These are phyloP conservation scores for Begonia masoniana DNA, from an alignment of 306 rosid species.

Conservation along the genomic window DNA sequence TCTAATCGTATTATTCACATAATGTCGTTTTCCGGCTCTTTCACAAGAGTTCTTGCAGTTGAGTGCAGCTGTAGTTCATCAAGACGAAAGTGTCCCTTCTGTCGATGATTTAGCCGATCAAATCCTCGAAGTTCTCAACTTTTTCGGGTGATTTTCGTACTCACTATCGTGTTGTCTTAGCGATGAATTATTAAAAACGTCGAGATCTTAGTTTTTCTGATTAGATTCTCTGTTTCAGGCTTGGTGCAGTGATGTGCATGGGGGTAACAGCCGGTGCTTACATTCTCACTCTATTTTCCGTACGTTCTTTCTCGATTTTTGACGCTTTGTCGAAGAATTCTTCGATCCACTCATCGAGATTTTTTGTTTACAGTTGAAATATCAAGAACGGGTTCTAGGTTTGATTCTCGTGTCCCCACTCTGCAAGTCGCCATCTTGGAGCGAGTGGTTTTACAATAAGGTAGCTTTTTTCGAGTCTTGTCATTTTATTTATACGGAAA, in stretches of 20 bases:
- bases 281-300: slow-evolving; percentile 73
- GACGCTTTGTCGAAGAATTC: neutral
- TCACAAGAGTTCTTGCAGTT: slow-evolving; percentile 86
- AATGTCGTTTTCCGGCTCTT: slow-evolving; percentile 44
- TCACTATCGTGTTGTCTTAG: neutral
- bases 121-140: slow-evolving; percentile 71
- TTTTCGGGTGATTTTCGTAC: slow-evolving; percentile 37
- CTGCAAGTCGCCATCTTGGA: slow-evolving; percentile 86
- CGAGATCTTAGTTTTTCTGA: neutral
- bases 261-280: slow-evolving; percentile 93
- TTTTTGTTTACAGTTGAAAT: slow-evolving; percentile 44
- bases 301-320: slow-evolving; percentile 20
- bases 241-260: slow-evolving; percentile 96
- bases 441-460: slow-evolving; percentile 89
- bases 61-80: slow-evolving; percentile 74
- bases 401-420: slow-evolving; percentile 87
- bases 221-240: slow-evolving; percentile 34
- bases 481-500: slow-evolving; percentile 1
- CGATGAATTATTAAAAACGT: neutral
- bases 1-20: slow-evolving; percentile 35
- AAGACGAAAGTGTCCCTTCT: slow-evolving; percentile 50
- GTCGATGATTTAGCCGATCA: slow-evolving; percentile 80
- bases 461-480: slow-evolving; percentile 21
- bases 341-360: slow-evolving; percentile 6
- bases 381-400: slow-evolving; percentile 84